phyloP scores from a whole-genome alignment of 192 early-diverging fungal species.

The Backusella circina region DNA sequence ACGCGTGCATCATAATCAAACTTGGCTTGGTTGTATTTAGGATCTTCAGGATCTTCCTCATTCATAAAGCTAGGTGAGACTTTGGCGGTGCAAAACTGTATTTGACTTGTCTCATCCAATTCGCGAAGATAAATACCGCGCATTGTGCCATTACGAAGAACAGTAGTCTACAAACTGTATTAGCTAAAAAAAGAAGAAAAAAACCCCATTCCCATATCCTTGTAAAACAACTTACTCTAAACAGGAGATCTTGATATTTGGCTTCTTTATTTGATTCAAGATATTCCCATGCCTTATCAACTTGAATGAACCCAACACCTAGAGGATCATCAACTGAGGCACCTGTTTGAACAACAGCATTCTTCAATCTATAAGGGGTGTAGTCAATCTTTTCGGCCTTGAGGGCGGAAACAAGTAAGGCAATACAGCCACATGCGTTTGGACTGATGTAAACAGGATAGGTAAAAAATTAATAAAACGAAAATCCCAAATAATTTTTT shows the following conservation, averaged over 20 bases:
- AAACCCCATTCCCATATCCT: constrained; percentile 4
- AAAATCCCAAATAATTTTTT: background rate
- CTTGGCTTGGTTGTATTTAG: constrained; percentile 55
- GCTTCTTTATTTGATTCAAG: constrained; percentile 55
- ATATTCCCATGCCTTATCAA: constrained; percentile 83
- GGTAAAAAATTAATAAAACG: background rate
- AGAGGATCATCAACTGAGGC: constrained; percentile 79
- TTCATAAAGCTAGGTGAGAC: constrained; percentile 61
- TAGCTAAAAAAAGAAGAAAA: background rate
- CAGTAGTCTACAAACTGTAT: constrained; percentile 11
- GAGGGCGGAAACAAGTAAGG: constrained; percentile 82
- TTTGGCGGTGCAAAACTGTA: constrained; percentile 52
- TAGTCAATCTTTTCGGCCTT: constrained; percentile 64
- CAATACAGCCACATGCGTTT: constrained; percentile 84
- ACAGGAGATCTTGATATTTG: constrained; percentile 67
- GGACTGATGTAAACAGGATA: constrained; percentile 41
- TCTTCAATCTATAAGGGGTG: constrained; percentile 83
- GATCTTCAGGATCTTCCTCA: constrained; percentile 53
- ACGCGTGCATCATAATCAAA: constrained; percentile 80
- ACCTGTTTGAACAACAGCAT: constrained; percentile 69
- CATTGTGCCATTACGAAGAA: constrained; percentile 35
- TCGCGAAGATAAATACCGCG: constrained; percentile 92
- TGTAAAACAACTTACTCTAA: constrained; percentile 35
- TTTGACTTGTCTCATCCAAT: constrained; percentile 60
- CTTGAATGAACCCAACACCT: constrained; percentile 81